These are phyloP conservation scores for Lodderomyces metapsilosis DNA, from an alignment of 1,139 yeast genomes.

Conservation along the genomic window DNA sequence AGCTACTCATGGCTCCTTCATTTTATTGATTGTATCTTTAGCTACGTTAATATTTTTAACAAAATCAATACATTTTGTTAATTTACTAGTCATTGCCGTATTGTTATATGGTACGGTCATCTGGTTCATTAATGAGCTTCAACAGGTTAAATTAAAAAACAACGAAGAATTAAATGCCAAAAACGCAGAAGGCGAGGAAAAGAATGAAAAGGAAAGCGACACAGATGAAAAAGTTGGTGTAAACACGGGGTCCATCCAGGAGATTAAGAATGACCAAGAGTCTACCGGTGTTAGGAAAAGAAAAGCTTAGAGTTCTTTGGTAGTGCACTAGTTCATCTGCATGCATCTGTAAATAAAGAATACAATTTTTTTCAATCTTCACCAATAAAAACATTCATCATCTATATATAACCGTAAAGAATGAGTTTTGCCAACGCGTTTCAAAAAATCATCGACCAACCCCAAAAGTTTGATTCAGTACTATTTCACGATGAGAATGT, in stretches of 20 bases:
- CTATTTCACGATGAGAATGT: conserved; percentile 51
- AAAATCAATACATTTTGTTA: conserved; percentile 72
- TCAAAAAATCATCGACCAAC: conserved; percentile 32
- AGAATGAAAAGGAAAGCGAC: not conserved
- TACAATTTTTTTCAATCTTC: no score
- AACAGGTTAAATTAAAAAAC: conserved; percentile 41
- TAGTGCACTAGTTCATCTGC: not conserved
- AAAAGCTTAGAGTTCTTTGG: conserved; percentile 6
- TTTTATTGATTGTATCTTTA: conserved; percentile 44
- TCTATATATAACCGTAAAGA: no score
- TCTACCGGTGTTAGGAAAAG: conserved; percentile 10
- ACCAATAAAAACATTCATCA: no score
- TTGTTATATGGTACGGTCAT: conserved; percentile 76
- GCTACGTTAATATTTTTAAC: conserved; percentile 60
- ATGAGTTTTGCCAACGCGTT: conserved; percentile 39
- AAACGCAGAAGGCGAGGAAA: conserved; percentile 11
- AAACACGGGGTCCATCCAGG: no score
- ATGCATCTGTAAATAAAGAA: not conserved
- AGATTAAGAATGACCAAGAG: no score
- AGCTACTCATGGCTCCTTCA: conserved; percentile 50
- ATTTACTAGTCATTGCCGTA: conserved; percentile 66
- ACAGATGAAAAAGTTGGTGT: not conserved
- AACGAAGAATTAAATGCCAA: conserved; percentile 19
- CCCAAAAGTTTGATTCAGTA: conserved; percentile 22
- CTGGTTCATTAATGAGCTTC: conserved; percentile 83